Evolutionary conservation across 495 filamentous ascomycete species (phyloP), one percentile per base, ranked within the genome.

Genomic region (Tetracladium setigerum): DNA sequence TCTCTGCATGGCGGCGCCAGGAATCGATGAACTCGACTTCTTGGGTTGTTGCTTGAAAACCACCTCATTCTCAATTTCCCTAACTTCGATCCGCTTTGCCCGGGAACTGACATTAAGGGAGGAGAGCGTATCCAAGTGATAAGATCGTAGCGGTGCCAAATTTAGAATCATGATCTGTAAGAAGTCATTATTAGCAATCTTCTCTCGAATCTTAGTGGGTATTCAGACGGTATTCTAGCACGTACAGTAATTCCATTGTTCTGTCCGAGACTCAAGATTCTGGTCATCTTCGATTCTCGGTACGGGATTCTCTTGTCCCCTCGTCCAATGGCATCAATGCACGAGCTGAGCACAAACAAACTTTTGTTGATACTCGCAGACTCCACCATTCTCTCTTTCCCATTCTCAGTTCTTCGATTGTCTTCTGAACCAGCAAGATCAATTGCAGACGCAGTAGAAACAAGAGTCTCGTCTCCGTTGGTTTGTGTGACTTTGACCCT

Each of bases 291-390:
- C 18, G 82, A 87, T 62, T 98, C 92, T 41, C 49, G 44, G 60
- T 94, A 96, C 0, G 92, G 92, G 49, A 97, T 91, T 17, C 92
- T 79, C 42, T 77, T 76, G 55, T 78, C 74, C 15, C 75, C 76
- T 33, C 72, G 65, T 8, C 69, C 73, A 53, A 98, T 98, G 12
- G 92, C 92, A 65, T 98, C 92, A 37, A 97, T 89, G 57, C 92
- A 98, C 61, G 96, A 89, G 17, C 88, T 88, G 24, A 98, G 69
- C 27, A 95, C 89, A 56, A 98, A 98, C 10, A 98, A 72, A 52
- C 84, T 90, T 69, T 96, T 98, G 73, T 98, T 98, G 71, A 98
- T 98, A 60, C 88, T 94, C 2, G 90, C 88, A n/a, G 89, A 95
- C 63, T 98, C 92, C 2, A 94, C 76, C 70, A 98, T 76, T 12